These are phyloP conservation scores for Lentinula sp. DNA, from an alignment of 768 basidiomycete genomes.

Conservation along the genomic window DNA sequence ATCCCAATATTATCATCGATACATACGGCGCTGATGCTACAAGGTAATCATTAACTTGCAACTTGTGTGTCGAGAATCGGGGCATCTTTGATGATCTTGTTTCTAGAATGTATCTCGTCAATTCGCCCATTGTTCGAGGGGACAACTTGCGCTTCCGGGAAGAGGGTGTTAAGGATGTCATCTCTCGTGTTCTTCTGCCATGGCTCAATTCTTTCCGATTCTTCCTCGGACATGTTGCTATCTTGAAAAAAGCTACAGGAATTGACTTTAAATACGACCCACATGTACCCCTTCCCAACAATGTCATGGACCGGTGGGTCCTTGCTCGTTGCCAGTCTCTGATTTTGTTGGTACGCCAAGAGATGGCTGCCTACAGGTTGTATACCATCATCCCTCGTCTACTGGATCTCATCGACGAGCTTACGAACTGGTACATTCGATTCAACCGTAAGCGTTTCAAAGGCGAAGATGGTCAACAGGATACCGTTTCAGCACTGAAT, in stretches of 20 bases:
- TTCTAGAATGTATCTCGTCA: constrained; percentile 91
- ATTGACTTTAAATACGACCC: constrained; percentile 82
- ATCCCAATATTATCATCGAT: constrained; percentile 86
- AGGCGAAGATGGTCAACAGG: constrained; percentile 88
- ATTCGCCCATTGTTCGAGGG: constrained; percentile 96
- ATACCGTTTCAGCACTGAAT: constrained; percentile 84
- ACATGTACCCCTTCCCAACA: constrained; percentile 75
- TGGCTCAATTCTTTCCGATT: constrained; percentile 99
- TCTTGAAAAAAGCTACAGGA: constrained; percentile 77
- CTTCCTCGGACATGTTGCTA: constrained; percentile 90
- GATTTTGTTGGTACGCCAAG: constrained; percentile 83
- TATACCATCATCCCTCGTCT: constrained; percentile 97
- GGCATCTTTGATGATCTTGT: not conserved
- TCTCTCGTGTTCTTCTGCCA: constrained; percentile 92
- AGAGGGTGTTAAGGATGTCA: constrained; percentile 94
- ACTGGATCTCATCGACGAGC: constrained; percentile 87
- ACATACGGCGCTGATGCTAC: constrained; percentile 95
- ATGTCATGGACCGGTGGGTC: constrained; percentile 99
- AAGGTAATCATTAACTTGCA: constrained; percentile 38
- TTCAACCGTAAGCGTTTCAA: constrained; percentile 96
- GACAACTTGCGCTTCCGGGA: constrained; percentile 98
- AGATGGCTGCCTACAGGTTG: constrained; percentile 96
- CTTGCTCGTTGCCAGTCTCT: constrained; percentile 96
- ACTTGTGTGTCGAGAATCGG: not conserved
- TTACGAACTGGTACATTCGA: constrained; percentile 99